Evolutionary conservation across 306 rosid species (phyloP).

Genomic region (Oemleria cerasiformis): DNA sequence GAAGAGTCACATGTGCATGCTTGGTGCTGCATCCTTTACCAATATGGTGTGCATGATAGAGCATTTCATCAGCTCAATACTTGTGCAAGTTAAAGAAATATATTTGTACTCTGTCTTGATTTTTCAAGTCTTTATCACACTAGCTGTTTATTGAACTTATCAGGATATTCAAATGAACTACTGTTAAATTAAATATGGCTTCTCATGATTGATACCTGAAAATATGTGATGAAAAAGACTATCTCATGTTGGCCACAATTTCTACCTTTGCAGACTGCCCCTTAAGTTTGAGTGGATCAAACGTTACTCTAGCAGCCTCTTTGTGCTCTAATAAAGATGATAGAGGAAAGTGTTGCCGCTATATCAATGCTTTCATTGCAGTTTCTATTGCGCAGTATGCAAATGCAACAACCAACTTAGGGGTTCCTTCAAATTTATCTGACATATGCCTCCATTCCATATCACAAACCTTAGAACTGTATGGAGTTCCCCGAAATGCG

Average conservation of each 20-base stretch:
- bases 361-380: conserved; percentile 79
- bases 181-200: no score
- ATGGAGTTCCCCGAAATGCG: conserved; percentile 79
- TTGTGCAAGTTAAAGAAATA: not conserved
- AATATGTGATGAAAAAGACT: not conserved
- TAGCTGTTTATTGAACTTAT: not conserved
- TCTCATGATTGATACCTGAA: no score
- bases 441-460: conserved; percentile 64
- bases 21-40: not conserved
- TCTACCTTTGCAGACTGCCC: conserved; percentile 78
- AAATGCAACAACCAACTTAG: conserved; percentile 71
- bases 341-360: conserved; percentile 94
- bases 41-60: not conserved
- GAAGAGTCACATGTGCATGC: not conserved
- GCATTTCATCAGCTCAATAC: not conserved
- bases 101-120: not conserved
- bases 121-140: not conserved
- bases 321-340: conserved; percentile 59
- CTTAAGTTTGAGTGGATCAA: conserved; percentile 70
- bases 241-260: not conserved
- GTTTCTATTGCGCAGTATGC: conserved; percentile 78
- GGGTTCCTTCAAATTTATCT: conserved; percentile 63
- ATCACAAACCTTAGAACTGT: conserved; percentile 57
- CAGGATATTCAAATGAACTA: not conserved
- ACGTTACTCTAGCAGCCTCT: conserved; percentile 76